phyloP scores from a whole-genome alignment of 2,329 filamentous ascomycete species.

The Domatiomyces catenatus region DNA sequence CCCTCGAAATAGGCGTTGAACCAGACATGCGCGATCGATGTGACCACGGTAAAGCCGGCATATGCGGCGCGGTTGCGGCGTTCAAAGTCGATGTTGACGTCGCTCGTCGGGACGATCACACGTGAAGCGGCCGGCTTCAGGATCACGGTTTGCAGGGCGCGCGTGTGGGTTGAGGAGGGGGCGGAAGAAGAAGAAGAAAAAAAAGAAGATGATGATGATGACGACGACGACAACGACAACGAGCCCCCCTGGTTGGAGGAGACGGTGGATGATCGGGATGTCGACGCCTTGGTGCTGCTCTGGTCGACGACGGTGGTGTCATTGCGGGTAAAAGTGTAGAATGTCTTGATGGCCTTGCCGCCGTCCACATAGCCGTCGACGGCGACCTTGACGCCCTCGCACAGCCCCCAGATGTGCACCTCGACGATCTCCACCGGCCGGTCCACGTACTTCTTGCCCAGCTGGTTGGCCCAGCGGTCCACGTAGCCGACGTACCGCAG shows the following conservation, averaged over 20 bases:
- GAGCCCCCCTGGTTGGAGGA: slow-evolving; percentile 5
- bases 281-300: slow-evolving; percentile 16
- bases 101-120: slow-evolving; percentile 60
- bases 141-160: slow-evolving; percentile 56
- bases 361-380: slow-evolving; percentile 80
- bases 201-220: slow-evolving; percentile 12
- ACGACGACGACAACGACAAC: too few species aligned
- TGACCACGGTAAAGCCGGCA: slow-evolving; percentile 72
- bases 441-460: slow-evolving; percentile 66
- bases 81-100: slow-evolving; percentile 83
- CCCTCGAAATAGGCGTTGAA: slow-evolving; percentile 94
- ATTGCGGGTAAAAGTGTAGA: slow-evolving; percentile 59
- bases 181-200: slow-evolving; percentile 23
- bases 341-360: slow-evolving; percentile 67
- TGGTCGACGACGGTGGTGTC: slow-evolving; percentile 54
- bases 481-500: slow-evolving; percentile 77
- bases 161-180: slow-evolving; percentile 28
- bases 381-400: slow-evolving; percentile 73
- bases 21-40: slow-evolving; percentile 87
- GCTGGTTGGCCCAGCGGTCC: slow-evolving; percentile 61
- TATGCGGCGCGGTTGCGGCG: slow-evolving; percentile 65
- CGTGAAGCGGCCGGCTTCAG: slow-evolving; percentile 53
- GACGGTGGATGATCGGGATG: slow-evolving; percentile 10
- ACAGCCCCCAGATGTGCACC: slow-evolving; percentile 75
- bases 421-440: slow-evolving; percentile 71